Evolutionary conservation across 1,284 basidiomycete species (phyloP), one percentile per base, ranked within the genome.

Genomic region (Exsudoporus floridanus): DNA sequence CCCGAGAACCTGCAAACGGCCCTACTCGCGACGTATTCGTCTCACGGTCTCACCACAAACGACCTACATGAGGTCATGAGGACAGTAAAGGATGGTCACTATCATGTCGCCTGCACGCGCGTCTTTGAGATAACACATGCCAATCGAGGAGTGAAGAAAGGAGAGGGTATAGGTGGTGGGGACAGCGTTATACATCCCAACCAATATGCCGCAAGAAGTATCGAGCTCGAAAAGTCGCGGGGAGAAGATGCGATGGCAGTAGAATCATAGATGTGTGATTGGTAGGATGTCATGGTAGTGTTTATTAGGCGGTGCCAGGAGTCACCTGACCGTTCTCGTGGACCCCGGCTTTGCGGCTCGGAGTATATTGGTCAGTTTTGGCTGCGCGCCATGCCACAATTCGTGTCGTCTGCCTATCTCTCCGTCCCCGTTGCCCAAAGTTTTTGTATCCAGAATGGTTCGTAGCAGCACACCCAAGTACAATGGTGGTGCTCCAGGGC

Each of bases 111-210:
- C 5, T 99, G 97, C 73, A 99, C 97, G 18, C 81, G 95, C 16
- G 90, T 99, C 33, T 99, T 95, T 72, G 97, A 99, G 76, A 81
- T 98, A 42, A 97, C 94, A 19, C 96, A 99, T 70, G 74, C 77
- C 16, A 69, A 74, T 39, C 75, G 75, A 55, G 88, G 88, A 7
- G 83, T 97, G 52, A 88, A 84, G 73, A 94, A 92, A 70, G 94
- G 94, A 3, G 91, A 96, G 28, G 96, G 96, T 0, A 65, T 97
- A 43, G 92, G 93, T 5, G 81, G 78, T 12, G 92, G 92, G 0
- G 96, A 98, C 69, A 92, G 84, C 57, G 92, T 98, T 28, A 90
- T 84, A 28, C 97, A 99, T 75, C 97, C 97, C 4, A 99, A 99
- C 69, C 88, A 94, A 60, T 90, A 90, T 60, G 83, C 84, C 0